Conservation (phyloP, 495 filamentous ascomycete genomes). For the Platismatia glauca region DNA sequence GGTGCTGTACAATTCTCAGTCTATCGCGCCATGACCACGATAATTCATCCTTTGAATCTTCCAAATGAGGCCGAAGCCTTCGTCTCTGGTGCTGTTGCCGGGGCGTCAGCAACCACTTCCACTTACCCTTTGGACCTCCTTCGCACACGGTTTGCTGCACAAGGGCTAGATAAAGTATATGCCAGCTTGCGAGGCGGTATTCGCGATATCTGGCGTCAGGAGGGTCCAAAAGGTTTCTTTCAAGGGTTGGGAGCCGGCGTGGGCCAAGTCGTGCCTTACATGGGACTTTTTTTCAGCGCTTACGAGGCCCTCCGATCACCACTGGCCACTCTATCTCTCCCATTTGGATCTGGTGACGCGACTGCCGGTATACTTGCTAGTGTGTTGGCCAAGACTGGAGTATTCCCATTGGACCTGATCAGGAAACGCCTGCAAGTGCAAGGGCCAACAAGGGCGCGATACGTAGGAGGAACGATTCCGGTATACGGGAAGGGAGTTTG, state of each 20-base stretch:
- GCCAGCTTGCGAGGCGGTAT: slow-evolving; percentile 56
- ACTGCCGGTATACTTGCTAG: slow-evolving; percentile 70
- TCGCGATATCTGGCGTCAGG: slow-evolving; percentile 59
- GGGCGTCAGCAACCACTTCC: slow-evolving; percentile 65
- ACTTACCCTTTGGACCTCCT: slow-evolving; percentile 94
- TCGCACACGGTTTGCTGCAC: slow-evolving; percentile 89
- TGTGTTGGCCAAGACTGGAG: slow-evolving; percentile 73
- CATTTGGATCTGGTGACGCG: slow-evolving; percentile 72
- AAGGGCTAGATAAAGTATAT: slow-evolving; percentile 80
- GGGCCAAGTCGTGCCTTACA: slow-evolving; percentile 84
- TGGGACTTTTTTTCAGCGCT: slow-evolving; percentile 88
- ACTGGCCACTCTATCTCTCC: slow-evolving; percentile 46
- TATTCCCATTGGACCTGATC: slow-evolving; percentile 91
- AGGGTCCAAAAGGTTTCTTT: slow-evolving; percentile 75
- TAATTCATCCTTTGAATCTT: slow-evolving; percentile 45
- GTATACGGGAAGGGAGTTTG: slow-evolving; percentile 59
- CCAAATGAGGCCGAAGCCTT: slow-evolving; percentile 59
- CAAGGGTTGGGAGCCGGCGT: slow-evolving; percentile 73
- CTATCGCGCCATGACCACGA: slow-evolving; percentile 64
- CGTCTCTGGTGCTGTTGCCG: slow-evolving; percentile 69
- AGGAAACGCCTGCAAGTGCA: slow-evolving; percentile 92
- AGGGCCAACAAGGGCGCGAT: slow-evolving; percentile 68
- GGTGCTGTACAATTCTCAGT: slow-evolving; percentile 79
- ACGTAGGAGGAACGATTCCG: slow-evolving; percentile 83
- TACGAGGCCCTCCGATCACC: slow-evolving; percentile 65